Evolutionary conservation across 305 asterid species (phyloP).

Genomic region (Fraxinus velutina): DNA sequence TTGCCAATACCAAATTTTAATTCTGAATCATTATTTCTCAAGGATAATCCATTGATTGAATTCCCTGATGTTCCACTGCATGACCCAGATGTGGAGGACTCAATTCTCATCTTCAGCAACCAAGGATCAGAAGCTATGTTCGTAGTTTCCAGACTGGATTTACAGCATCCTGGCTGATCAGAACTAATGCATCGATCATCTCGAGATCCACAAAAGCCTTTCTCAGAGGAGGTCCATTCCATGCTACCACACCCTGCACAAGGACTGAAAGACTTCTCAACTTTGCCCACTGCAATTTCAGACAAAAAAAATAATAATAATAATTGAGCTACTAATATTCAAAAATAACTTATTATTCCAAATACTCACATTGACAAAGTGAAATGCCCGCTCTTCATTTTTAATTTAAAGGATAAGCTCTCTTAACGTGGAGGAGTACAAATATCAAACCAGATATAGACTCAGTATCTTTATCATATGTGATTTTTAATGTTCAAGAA

Average conservation of each 20-base stretch:
- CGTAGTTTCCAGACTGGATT: slow-evolving; percentile 35
- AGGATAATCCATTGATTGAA: slow-evolving; percentile 24
- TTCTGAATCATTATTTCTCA: slow-evolving; percentile 35
- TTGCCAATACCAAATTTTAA: slow-evolving; percentile 35
- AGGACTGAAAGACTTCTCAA: slow-evolving; percentile 33
- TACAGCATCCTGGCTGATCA: slow-evolving; percentile 33
- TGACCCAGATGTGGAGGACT: slow-evolving; percentile 56
- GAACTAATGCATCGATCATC: slow-evolving; percentile 28
- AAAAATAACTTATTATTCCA: neutral
- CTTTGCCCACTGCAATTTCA: slow-evolving; percentile 29
- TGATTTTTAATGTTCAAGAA: neutral
- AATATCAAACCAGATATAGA: neutral
- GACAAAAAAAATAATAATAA: neutral
- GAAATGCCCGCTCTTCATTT: neutral
- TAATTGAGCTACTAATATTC: neutral
- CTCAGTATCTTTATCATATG: neutral
- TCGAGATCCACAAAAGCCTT: slow-evolving; percentile 37
- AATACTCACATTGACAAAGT: neutral
- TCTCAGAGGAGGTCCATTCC: slow-evolving; percentile 44
- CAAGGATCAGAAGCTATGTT: slow-evolving; percentile 43
- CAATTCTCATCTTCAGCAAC: slow-evolving; percentile 55
- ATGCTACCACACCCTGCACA: slow-evolving; percentile 37
- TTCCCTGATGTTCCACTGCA: slow-evolving; percentile 54
- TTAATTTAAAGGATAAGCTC: neutral
- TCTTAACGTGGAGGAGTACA: neutral